Evolutionary conservation across 2,329 filamentous ascomycete genomes (phyloP).

Genomic region (Nemania abortiva): DNA sequence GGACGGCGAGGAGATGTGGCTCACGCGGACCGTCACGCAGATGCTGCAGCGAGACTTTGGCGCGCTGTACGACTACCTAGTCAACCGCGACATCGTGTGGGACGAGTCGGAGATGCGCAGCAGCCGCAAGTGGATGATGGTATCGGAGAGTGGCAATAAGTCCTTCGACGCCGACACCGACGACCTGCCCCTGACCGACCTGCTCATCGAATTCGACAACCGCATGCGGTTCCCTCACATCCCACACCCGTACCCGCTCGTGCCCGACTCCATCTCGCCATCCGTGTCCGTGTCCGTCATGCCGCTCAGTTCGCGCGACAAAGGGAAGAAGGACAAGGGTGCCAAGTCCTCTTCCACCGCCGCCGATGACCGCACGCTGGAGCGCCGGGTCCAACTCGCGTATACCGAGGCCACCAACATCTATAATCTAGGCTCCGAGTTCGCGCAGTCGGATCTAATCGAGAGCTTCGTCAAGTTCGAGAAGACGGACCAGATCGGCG

Average conservation of each 20-base stretch:
- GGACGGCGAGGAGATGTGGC: slow-evolving; percentile 66
- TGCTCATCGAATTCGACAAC: slow-evolving; percentile 75
- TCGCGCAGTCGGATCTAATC: slow-evolving; percentile 65
- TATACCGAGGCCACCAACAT: slow-evolving; percentile 72
- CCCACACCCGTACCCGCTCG: slow-evolving; percentile 73
- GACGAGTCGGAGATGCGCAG: slow-evolving; percentile 71
- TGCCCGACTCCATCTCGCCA: slow-evolving; percentile 65
- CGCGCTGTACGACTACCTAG: slow-evolving; percentile 76
- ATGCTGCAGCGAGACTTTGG: slow-evolving; percentile 75
- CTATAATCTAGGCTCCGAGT: slow-evolving; percentile 65
- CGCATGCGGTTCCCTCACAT: slow-evolving; percentile 73
- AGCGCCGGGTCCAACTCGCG: slow-evolving; percentile 66
- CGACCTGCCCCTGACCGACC: slow-evolving; percentile 74
- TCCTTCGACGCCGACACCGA: slow-evolving; percentile 62
- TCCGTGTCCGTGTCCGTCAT: slow-evolving; percentile 29
- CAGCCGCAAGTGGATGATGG: slow-evolving; percentile 74
- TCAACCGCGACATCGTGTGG: slow-evolving; percentile 75
- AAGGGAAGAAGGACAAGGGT: slow-evolving; percentile 49
- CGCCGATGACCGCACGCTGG: slow-evolving; percentile 50
- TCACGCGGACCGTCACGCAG: slow-evolving; percentile 68
- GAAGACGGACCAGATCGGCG: slow-evolving; percentile 63
- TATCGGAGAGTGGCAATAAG: slow-evolving; percentile 59
- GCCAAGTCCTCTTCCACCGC: slow-evolving; percentile 19
- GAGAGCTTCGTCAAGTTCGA: slow-evolving; percentile 69
- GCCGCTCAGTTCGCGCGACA: slow-evolving; percentile 38